phyloP scores from a whole-genome alignment of 169 alveolate species.

The Cryptosporidium parvum region DNA sequence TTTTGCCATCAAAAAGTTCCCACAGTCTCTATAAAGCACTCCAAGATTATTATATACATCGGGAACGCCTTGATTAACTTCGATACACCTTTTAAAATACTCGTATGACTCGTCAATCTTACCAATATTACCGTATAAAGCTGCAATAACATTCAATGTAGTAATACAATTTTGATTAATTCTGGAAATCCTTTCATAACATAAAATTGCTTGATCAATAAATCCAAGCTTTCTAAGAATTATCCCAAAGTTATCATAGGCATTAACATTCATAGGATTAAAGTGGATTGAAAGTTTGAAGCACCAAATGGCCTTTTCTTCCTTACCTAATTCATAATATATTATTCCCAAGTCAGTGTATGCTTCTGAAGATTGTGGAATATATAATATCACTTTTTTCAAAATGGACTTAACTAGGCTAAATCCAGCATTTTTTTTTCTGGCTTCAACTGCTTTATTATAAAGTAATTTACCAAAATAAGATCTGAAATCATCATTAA shows the following conservation, averaged over 20 bases:
- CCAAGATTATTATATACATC: conserved; percentile 79
- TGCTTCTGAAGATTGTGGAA: conserved; percentile 56
- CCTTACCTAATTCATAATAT: conserved; percentile 56
- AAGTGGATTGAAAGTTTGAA: conserved; percentile 51
- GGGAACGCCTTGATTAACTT: conserved; percentile 75
- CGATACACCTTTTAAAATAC: conserved; percentile 78
- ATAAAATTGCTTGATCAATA: conserved; percentile 38
- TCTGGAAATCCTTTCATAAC: conserved; percentile 29
- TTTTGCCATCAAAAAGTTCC: conserved; percentile 78
- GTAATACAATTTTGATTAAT: conserved; percentile 49
- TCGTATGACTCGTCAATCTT: conserved; percentile 77
- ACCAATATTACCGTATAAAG: conserved; percentile 77
- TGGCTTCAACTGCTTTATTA: conserved; percentile 16
- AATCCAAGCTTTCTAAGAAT: conserved; percentile 33
- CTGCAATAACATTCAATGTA: conserved; percentile 74
- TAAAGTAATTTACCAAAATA: conserved; percentile 29
- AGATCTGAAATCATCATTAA: conserved; percentile 41
- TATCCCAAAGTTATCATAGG: conserved; percentile 36
- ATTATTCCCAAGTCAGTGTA: conserved; percentile 43
- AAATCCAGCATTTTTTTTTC: background rate
- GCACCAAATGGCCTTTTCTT: conserved; percentile 63
- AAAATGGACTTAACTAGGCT: conserved; percentile 1
- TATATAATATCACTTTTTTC: conserved; percentile 42
- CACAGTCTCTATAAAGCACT: conserved; percentile 78
- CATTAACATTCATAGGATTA: conserved; percentile 30